Evolutionary conservation across 2,329 filamentous ascomycete genomes (phyloP), one percentile per base, ranked within the genome.

Genomic region (Thermomyces lanuginosus): DNA sequence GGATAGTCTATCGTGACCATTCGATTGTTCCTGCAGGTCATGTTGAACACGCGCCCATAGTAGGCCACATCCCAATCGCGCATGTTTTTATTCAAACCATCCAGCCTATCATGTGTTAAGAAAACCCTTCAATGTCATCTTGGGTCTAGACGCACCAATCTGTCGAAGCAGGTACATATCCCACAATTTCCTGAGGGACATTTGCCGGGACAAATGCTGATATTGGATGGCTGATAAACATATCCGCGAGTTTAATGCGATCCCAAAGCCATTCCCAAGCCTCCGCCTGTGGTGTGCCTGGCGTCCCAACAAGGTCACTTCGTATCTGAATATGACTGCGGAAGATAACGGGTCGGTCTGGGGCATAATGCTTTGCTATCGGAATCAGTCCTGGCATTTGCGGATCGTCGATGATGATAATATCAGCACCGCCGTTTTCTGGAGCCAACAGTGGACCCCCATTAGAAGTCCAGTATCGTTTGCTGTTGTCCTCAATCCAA

Each of bases 171-270:
- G 79, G 79, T 45, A 86, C 60, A 46, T 83, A 83, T 2, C 69
- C 72, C 0, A 86, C 72, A 38, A 68, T 76, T 28, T 73, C 59
- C 1, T 51, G 53, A 2, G 72, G 69, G 4, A 89, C 76, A 30
- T 60, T 72, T 16, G 61, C 53, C 2, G 80, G 80, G 6, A 89
- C 76, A 38, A 86, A 89, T 13, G 64, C 61, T 21, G 68, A 69
- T 28, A 89, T 77, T 0, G 81, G 80, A 39, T 89, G 80, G 40
- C 76, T 81, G 50, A 89, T 76, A 51, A 84, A 89, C 46, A 82
- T 58, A 49, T 89, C 79, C 6, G 76, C 72, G 2, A 65, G 51
- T 42, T 76, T 63, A 40, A 82, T 77, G 35, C 70, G 68, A 25
- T 68, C 56, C 76, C 76, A 86, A 6, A 89, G 55, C 55, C 72